These are phyloP conservation scores for Candida broadrunensis DNA, from an alignment of 805 yeast species.

Conservation along the genomic window DNA sequence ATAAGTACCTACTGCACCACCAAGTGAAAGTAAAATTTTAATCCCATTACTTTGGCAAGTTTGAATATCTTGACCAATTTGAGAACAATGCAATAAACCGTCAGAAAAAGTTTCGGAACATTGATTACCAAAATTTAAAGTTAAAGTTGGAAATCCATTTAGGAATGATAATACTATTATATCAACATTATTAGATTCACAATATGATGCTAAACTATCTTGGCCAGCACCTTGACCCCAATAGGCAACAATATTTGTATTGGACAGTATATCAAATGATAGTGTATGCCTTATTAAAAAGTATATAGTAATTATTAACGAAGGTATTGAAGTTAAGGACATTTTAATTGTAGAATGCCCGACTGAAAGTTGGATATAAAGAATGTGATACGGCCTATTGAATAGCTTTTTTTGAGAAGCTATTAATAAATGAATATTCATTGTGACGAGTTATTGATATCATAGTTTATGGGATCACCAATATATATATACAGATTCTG, in stretches of 20 bases:
- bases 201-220: slow-evolving; percentile 43
- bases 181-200: slow-evolving; percentile 65
- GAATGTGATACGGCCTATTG: too few species aligned
- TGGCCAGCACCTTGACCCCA: slow-evolving; percentile 74
- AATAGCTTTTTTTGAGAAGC: too few species aligned
- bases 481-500: too few species aligned
- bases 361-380: not conserved
- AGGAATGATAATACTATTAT: slow-evolving; percentile 69
- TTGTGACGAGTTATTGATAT: too few species aligned
- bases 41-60: slow-evolving; percentile 74
- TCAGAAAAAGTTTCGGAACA: slow-evolving; percentile 24
- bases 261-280: slow-evolving; percentile 1
- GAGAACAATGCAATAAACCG: slow-evolving; percentile 37
- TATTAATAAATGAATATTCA: too few species aligned
- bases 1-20: slow-evolving; percentile 39
- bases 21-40: slow-evolving; percentile 68
- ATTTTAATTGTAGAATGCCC: not conserved
- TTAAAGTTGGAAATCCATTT: slow-evolving; percentile 46
- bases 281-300: not conserved
- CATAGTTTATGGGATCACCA: too few species aligned
- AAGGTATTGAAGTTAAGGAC: not conserved
- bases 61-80: slow-evolving; percentile 55
- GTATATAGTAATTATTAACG: not conserved
- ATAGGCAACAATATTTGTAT: slow-evolving; percentile 66
- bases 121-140: slow-evolving; percentile 16